Evolutionary conservation across 1,284 basidiomycete genomes (phyloP).

Genomic region (Ustilago xerochloae): DNA sequence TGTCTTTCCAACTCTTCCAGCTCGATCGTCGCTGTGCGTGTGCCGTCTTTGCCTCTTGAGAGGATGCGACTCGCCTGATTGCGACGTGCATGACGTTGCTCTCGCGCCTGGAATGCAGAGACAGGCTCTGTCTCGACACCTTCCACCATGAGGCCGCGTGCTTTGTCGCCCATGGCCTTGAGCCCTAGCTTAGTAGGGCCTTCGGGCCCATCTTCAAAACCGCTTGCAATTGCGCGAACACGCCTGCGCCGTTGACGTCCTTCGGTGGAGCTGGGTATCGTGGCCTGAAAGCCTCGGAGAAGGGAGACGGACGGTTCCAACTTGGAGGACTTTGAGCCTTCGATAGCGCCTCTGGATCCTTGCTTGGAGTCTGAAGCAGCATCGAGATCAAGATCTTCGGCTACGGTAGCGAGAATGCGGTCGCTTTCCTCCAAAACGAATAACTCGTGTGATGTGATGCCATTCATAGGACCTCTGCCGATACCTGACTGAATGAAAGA

Average conservation of each 20-base stretch:
- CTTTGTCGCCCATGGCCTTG: slow-evolving; percentile 60
- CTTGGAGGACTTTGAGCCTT: slow-evolving; percentile 22
- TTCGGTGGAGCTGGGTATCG: slow-evolving; percentile 58
- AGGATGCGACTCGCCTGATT: slow-evolving; percentile 44
- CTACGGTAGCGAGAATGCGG: slow-evolving; percentile 59
- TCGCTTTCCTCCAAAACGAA: slow-evolving; percentile 64
- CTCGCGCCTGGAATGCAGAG: slow-evolving; percentile 45
- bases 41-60: slow-evolving; percentile 46
- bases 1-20: slow-evolving; percentile 64
- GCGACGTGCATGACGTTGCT: slow-evolving; percentile 46
- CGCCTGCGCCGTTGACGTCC: slow-evolving; percentile 56
- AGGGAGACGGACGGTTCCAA: slow-evolving; percentile 58
- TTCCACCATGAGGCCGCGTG: slow-evolving; percentile 59
- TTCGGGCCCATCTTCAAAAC: slow-evolving; percentile 44
- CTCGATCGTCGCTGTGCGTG: slow-evolving; percentile 30
- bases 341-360: slow-evolving; percentile 22
- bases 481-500: slow-evolving; percentile 56
- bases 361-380: slow-evolving; percentile 4
- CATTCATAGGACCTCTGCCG: slow-evolving; percentile 55
- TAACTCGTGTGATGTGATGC: slow-evolving; percentile 61
- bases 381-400: slow-evolving; percentile 45
- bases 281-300: slow-evolving; percentile 66
- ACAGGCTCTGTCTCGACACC: slow-evolving; percentile 33
- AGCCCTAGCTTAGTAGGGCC: slow-evolving; percentile 55
- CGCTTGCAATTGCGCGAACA: slow-evolving; percentile 50